Evolutionary conservation across 306 rosid genomes (phyloP).

Genomic region (Herpetospermum pedunculosum): DNA sequence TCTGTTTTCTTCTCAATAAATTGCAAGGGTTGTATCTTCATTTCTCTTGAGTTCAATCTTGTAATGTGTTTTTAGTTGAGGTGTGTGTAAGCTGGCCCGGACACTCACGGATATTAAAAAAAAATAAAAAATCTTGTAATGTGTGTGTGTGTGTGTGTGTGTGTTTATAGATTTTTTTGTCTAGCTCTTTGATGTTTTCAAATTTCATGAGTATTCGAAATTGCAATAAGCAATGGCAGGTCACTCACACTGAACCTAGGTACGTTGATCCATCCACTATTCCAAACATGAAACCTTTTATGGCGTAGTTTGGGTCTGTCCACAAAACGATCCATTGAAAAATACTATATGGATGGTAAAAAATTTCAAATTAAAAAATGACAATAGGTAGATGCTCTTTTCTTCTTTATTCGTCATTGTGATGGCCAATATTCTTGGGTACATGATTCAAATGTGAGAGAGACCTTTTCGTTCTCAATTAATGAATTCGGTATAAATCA

Average conservation of each 20-base stretch:
- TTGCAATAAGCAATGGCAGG: neutral
- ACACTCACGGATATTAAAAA: too few species aligned
- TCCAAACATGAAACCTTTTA: neutral
- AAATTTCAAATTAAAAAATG: neutral
- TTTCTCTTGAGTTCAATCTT: neutral
- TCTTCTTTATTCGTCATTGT: neutral
- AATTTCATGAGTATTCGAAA: neutral
- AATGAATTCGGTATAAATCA: neutral
- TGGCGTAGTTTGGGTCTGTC: neutral
- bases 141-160: too few species aligned
- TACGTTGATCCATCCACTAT: neutral
- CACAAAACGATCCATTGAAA: neutral
- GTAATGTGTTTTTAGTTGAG: too few species aligned
- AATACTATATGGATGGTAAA: neutral
- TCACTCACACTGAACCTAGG: neutral
- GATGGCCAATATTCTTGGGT: neutral
- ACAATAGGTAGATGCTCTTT: neutral
- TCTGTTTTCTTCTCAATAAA: neutral
- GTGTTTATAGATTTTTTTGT: too few species aligned
- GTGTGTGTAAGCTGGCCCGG: too few species aligned
- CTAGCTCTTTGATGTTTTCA: neutral
- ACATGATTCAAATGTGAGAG: neutral
- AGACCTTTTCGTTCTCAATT: neutral
- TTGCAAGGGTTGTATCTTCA: neutral
- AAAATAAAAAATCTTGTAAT: too few species aligned